Conservation (phyloP, 345 rosid genomes). For the Jatropha curcas region DNA sequence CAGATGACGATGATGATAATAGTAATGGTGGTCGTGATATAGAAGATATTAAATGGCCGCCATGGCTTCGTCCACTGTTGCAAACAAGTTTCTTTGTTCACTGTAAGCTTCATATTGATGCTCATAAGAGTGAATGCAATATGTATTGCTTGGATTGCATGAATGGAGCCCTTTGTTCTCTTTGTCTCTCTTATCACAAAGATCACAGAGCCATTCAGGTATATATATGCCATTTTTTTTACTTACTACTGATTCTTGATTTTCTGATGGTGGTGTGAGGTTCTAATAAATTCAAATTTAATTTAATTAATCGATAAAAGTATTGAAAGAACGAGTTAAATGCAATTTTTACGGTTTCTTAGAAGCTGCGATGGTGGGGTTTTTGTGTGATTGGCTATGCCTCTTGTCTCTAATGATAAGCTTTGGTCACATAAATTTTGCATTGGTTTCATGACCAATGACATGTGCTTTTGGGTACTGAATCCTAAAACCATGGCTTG, state of each 20-base stretch:
- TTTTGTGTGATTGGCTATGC: not conserved
- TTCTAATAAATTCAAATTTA: too few species aligned
- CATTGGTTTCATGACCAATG: conserved; percentile 29
- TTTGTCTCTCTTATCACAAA: conserved; percentile 69
- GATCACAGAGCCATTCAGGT: conserved; percentile 91
- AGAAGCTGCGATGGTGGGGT: not conserved
- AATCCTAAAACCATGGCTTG: conserved; percentile 9
- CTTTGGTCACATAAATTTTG: conserved; percentile 15
- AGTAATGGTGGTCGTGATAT: not conserved
- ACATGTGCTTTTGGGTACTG: conserved; percentile 1
- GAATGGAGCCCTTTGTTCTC: conserved; percentile 77
- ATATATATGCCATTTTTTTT: conserved; percentile 2
- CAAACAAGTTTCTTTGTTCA: conserved; percentile 81
- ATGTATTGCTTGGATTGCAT: conserved; percentile 96
- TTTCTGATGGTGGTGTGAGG: too few species aligned
- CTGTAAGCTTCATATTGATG: conserved; percentile 79
- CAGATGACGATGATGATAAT: conserved; percentile 33
- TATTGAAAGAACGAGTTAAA: too few species aligned
- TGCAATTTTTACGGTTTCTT: too few species aligned
- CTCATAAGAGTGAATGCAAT: conserved; percentile 95
- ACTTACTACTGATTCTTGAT: too few species aligned
- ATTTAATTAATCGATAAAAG: too few species aligned
- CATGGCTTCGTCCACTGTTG: conserved; percentile 79
- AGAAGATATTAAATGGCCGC: conserved; percentile 52
- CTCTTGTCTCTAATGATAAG: not conserved